These are phyloP conservation scores for Ambrosia trifida DNA, from an alignment of 129 eudicot genomes.

Conservation along the genomic window DNA sequence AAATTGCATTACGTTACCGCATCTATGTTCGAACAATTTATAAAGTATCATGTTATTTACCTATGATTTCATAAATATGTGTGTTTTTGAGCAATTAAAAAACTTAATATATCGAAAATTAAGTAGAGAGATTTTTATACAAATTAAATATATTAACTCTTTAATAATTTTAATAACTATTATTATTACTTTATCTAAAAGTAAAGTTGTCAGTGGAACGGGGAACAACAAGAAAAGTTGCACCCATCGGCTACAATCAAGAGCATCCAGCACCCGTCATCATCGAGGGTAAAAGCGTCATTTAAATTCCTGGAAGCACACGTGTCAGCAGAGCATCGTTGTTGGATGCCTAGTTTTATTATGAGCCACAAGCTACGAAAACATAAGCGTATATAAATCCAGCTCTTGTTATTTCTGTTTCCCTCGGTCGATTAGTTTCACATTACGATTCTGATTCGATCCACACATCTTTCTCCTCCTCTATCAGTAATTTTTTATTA, in stretches of 20 bases:
- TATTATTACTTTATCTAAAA: no score
- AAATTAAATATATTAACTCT: no score
- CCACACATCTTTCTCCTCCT: constrained; percentile 14
- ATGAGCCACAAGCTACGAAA: constrained; percentile 24
- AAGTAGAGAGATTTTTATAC: no score
- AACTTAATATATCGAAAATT: no score
- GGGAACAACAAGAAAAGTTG: not conserved
- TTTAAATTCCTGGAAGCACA: not conserved
- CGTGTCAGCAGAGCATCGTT: constrained; percentile 16
- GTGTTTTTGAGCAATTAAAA: no score
- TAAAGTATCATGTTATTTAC: no score
- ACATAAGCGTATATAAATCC: constrained; percentile 24
- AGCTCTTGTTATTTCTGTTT: constrained; percentile 10
- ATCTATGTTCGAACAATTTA: no score
- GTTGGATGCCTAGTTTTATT: not conserved
- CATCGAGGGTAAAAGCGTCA: not conserved
- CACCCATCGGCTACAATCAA: not conserved
- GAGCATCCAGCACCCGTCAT: not conserved
- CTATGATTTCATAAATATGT: no score
- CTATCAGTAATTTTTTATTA: constrained; percentile 1
- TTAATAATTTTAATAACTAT: no score
- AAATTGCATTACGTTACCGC: no score
- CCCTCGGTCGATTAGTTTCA: constrained; percentile 38
- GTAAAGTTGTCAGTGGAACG: not conserved
- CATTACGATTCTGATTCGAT: constrained; percentile 29